Percentiles rank a stretch among this genome's conserved stretches.
These are phyloP conservation scores for Stephanodiscus minutulus DNA, from an alignment of 108 stramenopile genomes.

Conservation along the genomic window DNA sequence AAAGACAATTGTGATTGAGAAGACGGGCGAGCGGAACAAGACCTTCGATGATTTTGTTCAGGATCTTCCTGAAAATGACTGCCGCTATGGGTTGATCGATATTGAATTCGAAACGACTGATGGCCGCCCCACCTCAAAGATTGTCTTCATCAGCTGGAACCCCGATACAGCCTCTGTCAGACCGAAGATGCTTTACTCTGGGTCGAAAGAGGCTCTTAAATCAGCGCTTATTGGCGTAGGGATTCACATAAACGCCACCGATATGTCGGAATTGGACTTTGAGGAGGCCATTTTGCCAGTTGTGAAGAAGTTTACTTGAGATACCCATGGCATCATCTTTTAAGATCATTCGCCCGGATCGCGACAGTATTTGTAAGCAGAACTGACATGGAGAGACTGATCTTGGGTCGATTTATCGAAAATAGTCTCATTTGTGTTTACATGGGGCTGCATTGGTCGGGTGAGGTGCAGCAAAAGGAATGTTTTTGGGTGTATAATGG, in stretches of 20 bases:
- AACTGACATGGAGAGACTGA: not conserved
- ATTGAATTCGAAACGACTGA: slow-evolving; percentile 86
- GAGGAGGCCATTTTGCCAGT: slow-evolving; percentile 81
- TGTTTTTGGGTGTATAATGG: not conserved
- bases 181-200: slow-evolving; percentile 94
- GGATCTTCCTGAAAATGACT: slow-evolving; percentile 84
- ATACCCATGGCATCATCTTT: not conserved
- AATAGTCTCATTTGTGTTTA: not conserved
- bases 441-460: not conserved
- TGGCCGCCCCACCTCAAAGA: slow-evolving; percentile 91
- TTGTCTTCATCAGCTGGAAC: slow-evolving; percentile 94
- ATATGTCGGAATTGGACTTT: slow-evolving; percentile 82
- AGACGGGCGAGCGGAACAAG: slow-evolving; percentile 56
- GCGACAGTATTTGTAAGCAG: too few species aligned
- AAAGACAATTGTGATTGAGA: slow-evolving; percentile 81
- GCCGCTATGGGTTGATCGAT: slow-evolving; percentile 93
- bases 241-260: slow-evolving; percentile 89
- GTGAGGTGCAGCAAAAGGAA: not conserved
- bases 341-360: not conserved
- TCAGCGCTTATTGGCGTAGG: slow-evolving; percentile 82
- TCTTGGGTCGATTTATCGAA: not conserved
- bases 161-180: slow-evolving; percentile 89
- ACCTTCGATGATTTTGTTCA: slow-evolving; percentile 84
- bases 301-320: slow-evolving; percentile 82
- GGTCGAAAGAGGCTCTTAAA: slow-evolving; percentile 92